Evolutionary conservation across 495 filamentous ascomycete genomes (phyloP).

Genomic region (Penicillium atrosanguineum): DNA sequence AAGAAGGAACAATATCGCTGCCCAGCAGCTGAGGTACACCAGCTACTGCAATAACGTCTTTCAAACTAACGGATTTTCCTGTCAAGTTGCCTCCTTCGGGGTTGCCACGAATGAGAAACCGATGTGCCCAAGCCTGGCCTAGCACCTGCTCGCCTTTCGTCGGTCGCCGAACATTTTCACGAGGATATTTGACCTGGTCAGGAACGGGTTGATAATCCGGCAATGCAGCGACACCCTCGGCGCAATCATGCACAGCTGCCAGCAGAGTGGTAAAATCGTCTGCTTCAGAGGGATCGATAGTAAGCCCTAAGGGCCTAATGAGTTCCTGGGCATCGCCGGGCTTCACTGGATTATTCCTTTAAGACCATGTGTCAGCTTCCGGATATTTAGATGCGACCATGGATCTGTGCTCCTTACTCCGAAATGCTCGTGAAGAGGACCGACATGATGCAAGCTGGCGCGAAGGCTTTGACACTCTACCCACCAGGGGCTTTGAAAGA

Average conservation of each 20-base stretch:
- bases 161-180: constrained; percentile 30
- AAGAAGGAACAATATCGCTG: constrained; percentile 34
- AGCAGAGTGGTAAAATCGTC: constrained; percentile 32
- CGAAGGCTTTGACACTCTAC: neutral
- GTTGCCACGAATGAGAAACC: constrained; percentile 31
- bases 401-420: constrained; percentile 16
- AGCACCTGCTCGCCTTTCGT: constrained; percentile 27
- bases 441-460: constrained; percentile 21
- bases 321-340: constrained; percentile 26
- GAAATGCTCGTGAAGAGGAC: constrained; percentile 36
- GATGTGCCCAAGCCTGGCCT: constrained; percentile 33
- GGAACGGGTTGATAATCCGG: constrained; percentile 34
- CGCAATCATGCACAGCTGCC: constrained; percentile 35
- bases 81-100: constrained; percentile 60
- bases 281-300: constrained; percentile 26
- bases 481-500: constrained; percentile 1
- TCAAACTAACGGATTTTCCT: constrained; percentile 75
- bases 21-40: constrained; percentile 39
- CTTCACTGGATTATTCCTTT: constrained; percentile 30
- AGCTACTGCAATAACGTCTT: constrained; percentile 42
- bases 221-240: constrained; percentile 24
- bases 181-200: constrained; percentile 26
- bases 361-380: constrained; percentile 1
- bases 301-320: constrained; percentile 23
- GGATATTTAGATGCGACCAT: neutral